Evolutionary conservation across 352 stramenopile genomes (phyloP).

Genomic region (Phytophthora macrochlamydospora): DNA sequence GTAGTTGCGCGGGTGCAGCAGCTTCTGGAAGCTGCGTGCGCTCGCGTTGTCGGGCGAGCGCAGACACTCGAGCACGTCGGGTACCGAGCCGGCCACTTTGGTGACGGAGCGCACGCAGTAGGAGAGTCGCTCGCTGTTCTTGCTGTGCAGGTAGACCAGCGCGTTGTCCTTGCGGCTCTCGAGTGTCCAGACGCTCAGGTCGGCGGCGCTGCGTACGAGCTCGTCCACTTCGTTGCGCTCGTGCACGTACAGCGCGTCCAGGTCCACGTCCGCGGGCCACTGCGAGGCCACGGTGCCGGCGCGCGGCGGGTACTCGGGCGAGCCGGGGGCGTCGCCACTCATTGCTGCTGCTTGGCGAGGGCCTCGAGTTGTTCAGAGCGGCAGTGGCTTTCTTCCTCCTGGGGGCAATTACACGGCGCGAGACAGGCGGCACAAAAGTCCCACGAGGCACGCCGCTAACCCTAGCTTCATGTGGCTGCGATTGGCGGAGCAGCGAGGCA

Average conservation of each 20-base stretch:
- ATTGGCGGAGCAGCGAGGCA: no score
- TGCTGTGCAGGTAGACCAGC: conserved; percentile 78
- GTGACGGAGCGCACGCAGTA: conserved; percentile 78
- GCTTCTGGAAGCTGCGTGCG: conserved; percentile 73
- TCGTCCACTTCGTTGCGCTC: conserved; percentile 78
- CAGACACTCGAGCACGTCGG: conserved; percentile 81
- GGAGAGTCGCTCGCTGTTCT: conserved; percentile 82
- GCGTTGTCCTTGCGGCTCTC: conserved; percentile 70
- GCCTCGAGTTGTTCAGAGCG: no score
- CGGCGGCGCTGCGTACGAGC: conserved; percentile 60
- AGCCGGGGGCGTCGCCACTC: conserved; percentile 25
- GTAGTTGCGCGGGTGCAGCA: conserved; percentile 76
- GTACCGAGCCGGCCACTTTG: conserved; percentile 67
- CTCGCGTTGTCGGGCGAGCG: conserved; percentile 61
- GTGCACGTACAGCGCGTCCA: conserved; percentile 77
- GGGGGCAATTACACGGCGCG: conserved; percentile 3
- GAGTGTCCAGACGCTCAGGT: conserved; percentile 80
- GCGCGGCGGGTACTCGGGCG: conserved; percentile 27
- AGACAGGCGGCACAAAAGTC: conserved; percentile 93
- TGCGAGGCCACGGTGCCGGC: conserved; percentile 34
- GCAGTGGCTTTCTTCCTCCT: no score
- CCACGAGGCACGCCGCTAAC: conserved; percentile 95
- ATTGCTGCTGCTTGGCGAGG: conserved; percentile 8
- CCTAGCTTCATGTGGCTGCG: conserved; percentile 31
- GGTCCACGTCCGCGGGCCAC: conserved; percentile 79